These are phyloP conservation scores for Phytophthora sansomeana DNA, from an alignment of 352 stramenopile species.

Conservation along the genomic window DNA sequence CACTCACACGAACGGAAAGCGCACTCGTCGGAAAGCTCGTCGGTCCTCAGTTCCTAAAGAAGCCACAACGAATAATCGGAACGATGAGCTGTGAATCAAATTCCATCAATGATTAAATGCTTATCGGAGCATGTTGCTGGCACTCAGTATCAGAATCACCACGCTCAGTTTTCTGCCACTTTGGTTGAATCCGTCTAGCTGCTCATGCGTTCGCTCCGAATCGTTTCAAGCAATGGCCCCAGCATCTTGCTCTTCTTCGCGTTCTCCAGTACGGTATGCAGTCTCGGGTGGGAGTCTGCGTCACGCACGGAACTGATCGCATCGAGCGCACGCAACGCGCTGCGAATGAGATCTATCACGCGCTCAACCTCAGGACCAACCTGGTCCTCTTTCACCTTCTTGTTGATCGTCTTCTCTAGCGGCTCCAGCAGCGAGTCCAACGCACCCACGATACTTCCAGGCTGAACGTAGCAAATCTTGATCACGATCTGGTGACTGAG, in stretches of 20 bases:
- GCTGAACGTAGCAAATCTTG: conserved; percentile 91
- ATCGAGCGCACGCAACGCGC: conserved; percentile 90
- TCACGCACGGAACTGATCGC: conserved; percentile 78
- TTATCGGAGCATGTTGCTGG: conserved; percentile 5
- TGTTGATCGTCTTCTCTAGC: conserved; percentile 96
- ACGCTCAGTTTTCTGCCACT: neutral
- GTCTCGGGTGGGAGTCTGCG: conserved; percentile 76
- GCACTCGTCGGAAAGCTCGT: neutral
- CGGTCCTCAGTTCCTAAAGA: conserved; percentile 2
- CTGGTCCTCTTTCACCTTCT: conserved; percentile 95
- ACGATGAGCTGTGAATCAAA: conserved; percentile 46
- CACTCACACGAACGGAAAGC: conserved; percentile 1
- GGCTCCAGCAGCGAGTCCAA: conserved; percentile 92
- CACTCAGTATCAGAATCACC: conserved; percentile 7
- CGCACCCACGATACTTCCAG: conserved; percentile 83
- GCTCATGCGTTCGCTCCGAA: conserved; percentile 63
- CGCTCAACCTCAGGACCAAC: conserved; percentile 96
- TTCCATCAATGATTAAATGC: conserved; percentile 4
- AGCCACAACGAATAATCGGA: neutral
- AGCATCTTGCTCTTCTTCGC: conserved; percentile 78
- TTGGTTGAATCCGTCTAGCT: conserved; percentile 30
- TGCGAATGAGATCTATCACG: conserved; percentile 97
- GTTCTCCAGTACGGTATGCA: conserved; percentile 65
- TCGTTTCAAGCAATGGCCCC: conserved; percentile 62
- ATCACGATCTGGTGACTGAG: conserved; percentile 97